Evolutionary conservation across 345 rosid genomes (phyloP).

Genomic region (Euphorbia peplus): DNA sequence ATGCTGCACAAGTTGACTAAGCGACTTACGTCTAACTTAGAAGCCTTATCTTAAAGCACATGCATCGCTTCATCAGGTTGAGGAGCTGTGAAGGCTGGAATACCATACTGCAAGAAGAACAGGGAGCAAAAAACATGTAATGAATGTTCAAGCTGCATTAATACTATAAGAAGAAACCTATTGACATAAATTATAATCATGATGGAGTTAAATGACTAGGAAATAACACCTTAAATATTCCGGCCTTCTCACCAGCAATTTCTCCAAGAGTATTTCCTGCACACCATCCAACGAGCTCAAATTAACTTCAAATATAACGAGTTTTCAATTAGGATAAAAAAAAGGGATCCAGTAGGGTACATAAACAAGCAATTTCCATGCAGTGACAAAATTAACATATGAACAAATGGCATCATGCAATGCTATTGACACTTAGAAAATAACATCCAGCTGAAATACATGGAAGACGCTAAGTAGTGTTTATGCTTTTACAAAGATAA

Average conservation of each 20-base stretch:
- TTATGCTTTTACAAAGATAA: neutral
- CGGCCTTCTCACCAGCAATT: slow-evolving; percentile 99
- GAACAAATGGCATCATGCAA: neutral
- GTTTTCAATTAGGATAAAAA: neutral
- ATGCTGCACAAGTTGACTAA: neutral
- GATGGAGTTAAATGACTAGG: slow-evolving; percentile 1
- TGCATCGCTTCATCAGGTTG: slow-evolving; percentile 95
- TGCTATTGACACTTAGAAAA: too few species aligned
- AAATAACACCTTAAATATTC: slow-evolving; percentile 83
- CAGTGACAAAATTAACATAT: neutral
- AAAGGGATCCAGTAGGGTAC: neutral
- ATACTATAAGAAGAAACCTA: neutral
- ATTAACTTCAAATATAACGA: neutral
- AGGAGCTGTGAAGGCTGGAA: slow-evolving; percentile 89
- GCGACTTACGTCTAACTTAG: slow-evolving; percentile 60
- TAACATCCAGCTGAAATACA: too few species aligned
- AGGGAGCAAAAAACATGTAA: neutral
- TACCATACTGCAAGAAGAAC: slow-evolving; percentile 47
- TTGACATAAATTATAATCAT: slow-evolving; percentile 16
- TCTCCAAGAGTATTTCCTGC: slow-evolving; percentile 88
- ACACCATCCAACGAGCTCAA: slow-evolving; percentile 27
- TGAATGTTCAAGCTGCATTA: neutral
- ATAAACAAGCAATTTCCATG: neutral
- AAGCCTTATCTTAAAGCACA: slow-evolving; percentile 82
- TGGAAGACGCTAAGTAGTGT: neutral